phyloP scores from a whole-genome alignment of 129 eudicot genomes.

The Centaurea solstitialis region DNA sequence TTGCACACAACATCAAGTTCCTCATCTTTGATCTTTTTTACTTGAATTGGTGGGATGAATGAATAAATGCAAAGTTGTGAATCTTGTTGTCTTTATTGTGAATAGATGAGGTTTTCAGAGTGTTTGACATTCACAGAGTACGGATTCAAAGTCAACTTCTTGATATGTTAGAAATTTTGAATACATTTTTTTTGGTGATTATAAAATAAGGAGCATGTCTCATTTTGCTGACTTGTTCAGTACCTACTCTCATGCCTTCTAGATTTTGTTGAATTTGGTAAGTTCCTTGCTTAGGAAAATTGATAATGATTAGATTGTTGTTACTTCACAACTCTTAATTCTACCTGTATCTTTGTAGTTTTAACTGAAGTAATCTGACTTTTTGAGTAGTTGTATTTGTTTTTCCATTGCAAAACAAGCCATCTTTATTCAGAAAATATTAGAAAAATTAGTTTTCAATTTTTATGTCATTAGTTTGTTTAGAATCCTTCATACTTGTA shows the following conservation, averaged over 20 bases:
- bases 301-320: not conserved
- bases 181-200: constrained; percentile 16
- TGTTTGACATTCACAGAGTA: constrained; percentile 43
- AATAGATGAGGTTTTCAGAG: constrained; percentile 16
- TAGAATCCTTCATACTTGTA: not conserved
- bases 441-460: not conserved
- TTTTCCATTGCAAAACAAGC: not conserved
- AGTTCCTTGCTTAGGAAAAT: not conserved
- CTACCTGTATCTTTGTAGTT: too few species aligned
- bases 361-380: not conserved
- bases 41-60: constrained; percentile 7
- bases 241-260: constrained; percentile 36
- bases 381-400: not conserved
- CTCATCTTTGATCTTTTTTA: constrained; percentile 37
- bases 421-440: too few species aligned
- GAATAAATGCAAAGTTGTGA: constrained; percentile 7
- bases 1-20: constrained; percentile 39
- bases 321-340: not conserved
- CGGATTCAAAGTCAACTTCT: constrained; percentile 46
- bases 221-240: constrained; percentile 41
- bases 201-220: constrained; percentile 18
- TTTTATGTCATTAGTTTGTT: not conserved
- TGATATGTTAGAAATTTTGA: constrained; percentile 33
- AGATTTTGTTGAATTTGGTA: constrained; percentile 14
- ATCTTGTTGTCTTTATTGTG: constrained; percentile 8